Evolutionary conservation across 2,329 filamentous ascomycete genomes (phyloP), one percentile per base, ranked within the genome.

Genomic region (Colletotrichum zoysiae): DNA sequence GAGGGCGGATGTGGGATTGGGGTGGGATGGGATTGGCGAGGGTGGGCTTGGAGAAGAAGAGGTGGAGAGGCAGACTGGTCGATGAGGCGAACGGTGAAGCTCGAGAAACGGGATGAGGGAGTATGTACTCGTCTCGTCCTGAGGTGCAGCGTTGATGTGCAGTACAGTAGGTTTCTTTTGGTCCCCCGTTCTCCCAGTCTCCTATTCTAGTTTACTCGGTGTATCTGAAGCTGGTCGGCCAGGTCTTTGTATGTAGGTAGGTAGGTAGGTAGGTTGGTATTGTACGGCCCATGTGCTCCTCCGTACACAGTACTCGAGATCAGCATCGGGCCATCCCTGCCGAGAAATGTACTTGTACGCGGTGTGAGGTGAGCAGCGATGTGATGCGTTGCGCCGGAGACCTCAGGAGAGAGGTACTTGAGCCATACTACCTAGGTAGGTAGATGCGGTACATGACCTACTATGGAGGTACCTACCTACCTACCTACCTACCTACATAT

Each of bases 1-100:
- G 70, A 72, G 66, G 70, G 70, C 67, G 66, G 60, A 71, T 66
- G 70, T 73, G 66, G 70, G 70, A 70, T 65, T 70, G 66, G 70
- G 48, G 62, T 73, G 70, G 60, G 70, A 71, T 70, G 56, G 40
- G 53, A 72, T 60, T 57, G 56, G 68, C n/a, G 68, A 48, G 64
- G 67, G 58, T 56, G 58, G 35, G 26, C 38, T 60, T 56, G 62
- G 57, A 55, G 69, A 53, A 53, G 61, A 33, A 55, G 30, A 71
- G 58, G 59, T 71, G 69, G 69, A 63, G 69, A 59, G 69, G 33
- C 44, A 40, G 58, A 71, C 64, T 64, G 59, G 65, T 71, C 59
- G 53, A 46, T 53, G 44, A 63, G 65, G 58, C 69, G 69, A 69
- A 56, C 59, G 64, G 59, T 59, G 61, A 55, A 55, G 50, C 12